These are phyloP conservation scores for Backusella parvicylindrica DNA, from an alignment of 192 early-diverging fungal genomes.

Conservation along the genomic window DNA sequence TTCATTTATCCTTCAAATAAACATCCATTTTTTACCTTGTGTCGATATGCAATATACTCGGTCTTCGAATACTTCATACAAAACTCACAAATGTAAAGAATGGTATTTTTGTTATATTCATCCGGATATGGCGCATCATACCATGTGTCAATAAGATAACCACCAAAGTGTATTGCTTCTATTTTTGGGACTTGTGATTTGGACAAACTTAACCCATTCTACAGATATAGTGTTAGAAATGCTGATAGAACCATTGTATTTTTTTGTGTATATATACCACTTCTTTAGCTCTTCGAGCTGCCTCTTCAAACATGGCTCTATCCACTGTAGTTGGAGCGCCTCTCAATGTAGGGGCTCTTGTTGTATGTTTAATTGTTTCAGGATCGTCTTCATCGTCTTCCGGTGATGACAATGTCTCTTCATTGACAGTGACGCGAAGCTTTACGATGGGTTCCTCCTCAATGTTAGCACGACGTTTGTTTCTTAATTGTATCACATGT, in stretches of 20 bases:
- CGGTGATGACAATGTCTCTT: neutral
- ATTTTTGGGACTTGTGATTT: constrained; percentile 35
- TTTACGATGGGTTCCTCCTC: neutral
- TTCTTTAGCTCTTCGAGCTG: constrained; percentile 40
- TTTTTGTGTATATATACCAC: neutral
- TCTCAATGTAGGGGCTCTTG: constrained; percentile 42
- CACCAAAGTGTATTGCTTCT: constrained; percentile 76
- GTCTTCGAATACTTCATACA: constrained; percentile 98
- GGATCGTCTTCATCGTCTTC: neutral
- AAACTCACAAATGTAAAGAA: constrained; percentile 93
- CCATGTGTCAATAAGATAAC: constrained; percentile 87
- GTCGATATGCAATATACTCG: constrained; percentile 71
- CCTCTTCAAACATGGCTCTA: constrained; percentile 48
- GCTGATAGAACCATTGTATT: too few species aligned
- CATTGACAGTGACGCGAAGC: neutral
- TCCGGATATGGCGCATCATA: constrained; percentile 94
- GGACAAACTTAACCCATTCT: neutral
- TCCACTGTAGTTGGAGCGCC: constrained; percentile 52
- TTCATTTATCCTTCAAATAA: neutral
- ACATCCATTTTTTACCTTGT: constrained; percentile 48
- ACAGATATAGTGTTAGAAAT: too few species aligned
- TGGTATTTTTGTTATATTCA: constrained; percentile 81
- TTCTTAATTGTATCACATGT: neutral
- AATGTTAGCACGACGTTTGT: neutral
- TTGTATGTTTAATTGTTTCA: constrained; percentile 39